phyloP scores from a whole-genome alignment of 495 filamentous ascomycete species.

The Penicillium silybi region DNA sequence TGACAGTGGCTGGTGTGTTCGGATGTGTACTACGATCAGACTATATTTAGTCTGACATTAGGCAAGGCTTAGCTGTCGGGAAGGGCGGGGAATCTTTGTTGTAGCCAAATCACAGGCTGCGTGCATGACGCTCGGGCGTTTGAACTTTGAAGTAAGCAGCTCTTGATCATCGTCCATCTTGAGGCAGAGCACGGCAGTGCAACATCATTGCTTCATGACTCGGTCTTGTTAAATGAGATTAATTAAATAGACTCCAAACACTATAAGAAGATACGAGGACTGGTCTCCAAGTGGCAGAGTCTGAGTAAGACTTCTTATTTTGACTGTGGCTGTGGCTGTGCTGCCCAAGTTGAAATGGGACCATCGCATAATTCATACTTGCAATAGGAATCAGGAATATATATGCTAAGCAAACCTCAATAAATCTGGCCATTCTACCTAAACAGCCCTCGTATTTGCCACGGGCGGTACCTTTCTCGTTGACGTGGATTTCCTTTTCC shows the following conservation, averaged over 20 bases:
- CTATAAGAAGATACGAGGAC: not conserved
- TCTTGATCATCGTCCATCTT: too few relatives aligned
- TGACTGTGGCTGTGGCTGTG: not conserved
- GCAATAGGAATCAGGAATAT: too few relatives aligned
- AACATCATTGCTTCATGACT: not conserved
- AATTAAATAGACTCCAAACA: not conserved
- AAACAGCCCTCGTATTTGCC: not conserved
- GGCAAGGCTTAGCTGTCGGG: not conserved
- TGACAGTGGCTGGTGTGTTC: not conserved
- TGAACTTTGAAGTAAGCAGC: too few relatives aligned
- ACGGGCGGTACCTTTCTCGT: slow-evolving; percentile 1
- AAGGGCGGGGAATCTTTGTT: not conserved
- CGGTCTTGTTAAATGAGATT: not conserved
- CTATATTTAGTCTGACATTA: not conserved
- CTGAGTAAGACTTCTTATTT: not conserved
- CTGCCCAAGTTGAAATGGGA: too few relatives aligned
- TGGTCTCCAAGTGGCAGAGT: not conserved
- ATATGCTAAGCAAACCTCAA: too few relatives aligned
- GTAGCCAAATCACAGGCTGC: not conserved
- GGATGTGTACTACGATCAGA: not conserved
- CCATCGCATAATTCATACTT: too few relatives aligned
- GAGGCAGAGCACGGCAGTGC: not conserved
- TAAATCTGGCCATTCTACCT: not conserved
- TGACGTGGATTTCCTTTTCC: slow-evolving; percentile 11
- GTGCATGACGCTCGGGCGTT: too few relatives aligned